Evolutionary conservation across 257 asterid species (phyloP).

Genomic region (Rauvolfia tetraphylla): DNA sequence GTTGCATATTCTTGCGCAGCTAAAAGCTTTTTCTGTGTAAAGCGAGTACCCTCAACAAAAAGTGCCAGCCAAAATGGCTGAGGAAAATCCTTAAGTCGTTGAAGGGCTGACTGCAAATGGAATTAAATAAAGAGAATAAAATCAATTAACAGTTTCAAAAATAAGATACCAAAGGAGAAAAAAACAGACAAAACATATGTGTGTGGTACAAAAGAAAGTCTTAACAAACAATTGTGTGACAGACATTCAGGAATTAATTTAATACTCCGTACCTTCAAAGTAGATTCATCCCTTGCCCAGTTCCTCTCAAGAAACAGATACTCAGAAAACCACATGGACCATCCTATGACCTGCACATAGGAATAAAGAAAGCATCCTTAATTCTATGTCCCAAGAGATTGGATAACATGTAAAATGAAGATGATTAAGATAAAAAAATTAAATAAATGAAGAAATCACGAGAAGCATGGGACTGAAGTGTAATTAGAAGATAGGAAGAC

Average conservation of each 20-base stretch:
- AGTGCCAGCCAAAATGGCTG: constrained; percentile 90
- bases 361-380: constrained; percentile 10
- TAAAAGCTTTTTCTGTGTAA: constrained; percentile 87
- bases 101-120: constrained; percentile 64
- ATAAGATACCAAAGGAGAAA: neutral
- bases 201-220: neutral
- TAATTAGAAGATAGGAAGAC: neutral
- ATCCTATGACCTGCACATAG: constrained; percentile 81
- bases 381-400: constrained; percentile 11
- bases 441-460: neutral
- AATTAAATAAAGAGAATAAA: constrained; percentile 15
- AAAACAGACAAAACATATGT: neutral
- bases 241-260: neutral
- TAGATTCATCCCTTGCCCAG: constrained; percentile 91
- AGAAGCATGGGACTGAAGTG: neutral
- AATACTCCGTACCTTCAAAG: constrained; percentile 57
- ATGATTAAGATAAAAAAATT: neutral
- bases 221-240: neutral
- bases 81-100: constrained; percentile 73
- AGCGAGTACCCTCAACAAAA: constrained; percentile 96
- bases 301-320: constrained; percentile 95
- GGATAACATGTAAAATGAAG: constrained; percentile 16
- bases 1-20: constrained; percentile 97
- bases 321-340: constrained; percentile 99
- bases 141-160: neutral